Conservation (phyloP, 192 early-diverging fungal genomes). For the Dissophora globulifera region DNA sequence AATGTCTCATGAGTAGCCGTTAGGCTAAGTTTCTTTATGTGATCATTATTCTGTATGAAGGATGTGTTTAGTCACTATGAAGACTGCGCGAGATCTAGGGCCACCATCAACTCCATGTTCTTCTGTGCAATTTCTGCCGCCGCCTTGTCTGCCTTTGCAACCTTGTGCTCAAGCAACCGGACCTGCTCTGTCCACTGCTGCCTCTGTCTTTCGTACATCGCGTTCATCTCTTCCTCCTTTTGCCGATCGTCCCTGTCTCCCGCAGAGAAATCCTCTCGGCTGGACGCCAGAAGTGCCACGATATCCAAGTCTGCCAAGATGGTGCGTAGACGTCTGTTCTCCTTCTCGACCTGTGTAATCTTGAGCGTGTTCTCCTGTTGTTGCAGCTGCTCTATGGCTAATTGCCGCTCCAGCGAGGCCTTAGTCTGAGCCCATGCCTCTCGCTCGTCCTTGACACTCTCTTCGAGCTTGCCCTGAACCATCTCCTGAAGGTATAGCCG, state of each 20-base stretch:
- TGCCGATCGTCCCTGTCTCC: too few relatives aligned
- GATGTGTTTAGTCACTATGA: not conserved
- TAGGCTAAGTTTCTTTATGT: too few relatives aligned
- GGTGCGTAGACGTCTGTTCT: slow-evolving; percentile 15
- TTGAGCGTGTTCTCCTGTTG: slow-evolving; percentile 19
- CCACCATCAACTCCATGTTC: slow-evolving; percentile 49
- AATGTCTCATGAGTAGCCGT: too few relatives aligned
- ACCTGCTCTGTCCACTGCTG: slow-evolving; percentile 22
- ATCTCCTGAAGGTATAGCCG: slow-evolving; percentile 6
- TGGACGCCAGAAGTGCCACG: not conserved
- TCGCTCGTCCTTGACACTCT: slow-evolving; percentile 5
- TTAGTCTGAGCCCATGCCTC: slow-evolving; percentile 15
- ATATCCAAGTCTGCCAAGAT: slow-evolving; percentile 32
- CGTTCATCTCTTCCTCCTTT: not conserved
- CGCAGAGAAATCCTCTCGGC: too few relatives aligned
- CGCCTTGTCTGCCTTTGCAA: slow-evolving; percentile 35
- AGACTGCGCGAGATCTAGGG: slow-evolving; percentile 31
- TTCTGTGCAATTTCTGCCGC: slow-evolving; percentile 29
- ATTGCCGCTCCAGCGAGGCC: slow-evolving; percentile 32
- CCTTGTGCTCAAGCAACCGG: slow-evolving; percentile 18
- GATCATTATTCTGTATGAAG: too few relatives aligned
- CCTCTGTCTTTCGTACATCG: slow-evolving; percentile 16
- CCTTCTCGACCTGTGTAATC: slow-evolving; percentile 14
- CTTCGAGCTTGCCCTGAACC: not conserved
- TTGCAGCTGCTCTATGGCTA: slow-evolving; percentile 38